These are phyloP conservation scores for Claviceps pazoutovae DNA, from an alignment of 2,329 filamentous ascomycete species.

Conservation along the genomic window DNA sequence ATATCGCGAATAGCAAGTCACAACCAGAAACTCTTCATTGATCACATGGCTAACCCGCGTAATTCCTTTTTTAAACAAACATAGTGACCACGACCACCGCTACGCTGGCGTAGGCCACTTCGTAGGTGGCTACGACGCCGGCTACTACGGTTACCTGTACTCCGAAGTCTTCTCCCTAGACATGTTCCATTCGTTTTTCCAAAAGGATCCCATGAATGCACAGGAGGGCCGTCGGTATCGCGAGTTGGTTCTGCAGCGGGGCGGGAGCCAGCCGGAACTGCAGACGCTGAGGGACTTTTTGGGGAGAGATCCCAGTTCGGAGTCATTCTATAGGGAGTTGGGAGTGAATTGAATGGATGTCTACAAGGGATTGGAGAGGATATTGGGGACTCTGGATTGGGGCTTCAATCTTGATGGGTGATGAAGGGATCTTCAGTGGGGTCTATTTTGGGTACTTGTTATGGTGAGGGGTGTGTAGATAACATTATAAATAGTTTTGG, in stretches of 20 bases:
- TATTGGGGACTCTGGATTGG: neutral
- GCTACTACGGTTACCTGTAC: constrained; percentile 64
- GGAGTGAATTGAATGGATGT: constrained; percentile 25
- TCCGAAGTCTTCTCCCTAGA: constrained; percentile 72
- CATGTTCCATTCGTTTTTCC: constrained; percentile 76
- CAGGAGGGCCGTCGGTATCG: constrained; percentile 62
- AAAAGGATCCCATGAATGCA: constrained; percentile 62
- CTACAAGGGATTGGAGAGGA: neutral
- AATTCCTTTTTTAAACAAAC: neutral
- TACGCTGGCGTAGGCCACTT: constrained; percentile 72
- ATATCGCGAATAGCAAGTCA: too few relatives aligned
- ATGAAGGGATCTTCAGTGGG: too few relatives aligned
- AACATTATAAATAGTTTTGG: too few relatives aligned
- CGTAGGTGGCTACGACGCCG: constrained; percentile 73
- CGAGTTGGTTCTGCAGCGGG: constrained; percentile 63
- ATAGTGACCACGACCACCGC: constrained; percentile 57
- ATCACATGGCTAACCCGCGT: too few relatives aligned
- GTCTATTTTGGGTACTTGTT: too few relatives aligned
- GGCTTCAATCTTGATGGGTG: too few relatives aligned
- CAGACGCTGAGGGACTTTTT: constrained; percentile 64
- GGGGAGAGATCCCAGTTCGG: constrained; percentile 59
- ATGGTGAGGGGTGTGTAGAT: too few relatives aligned
- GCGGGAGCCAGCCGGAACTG: constrained; percentile 72
- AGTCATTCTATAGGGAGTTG: constrained; percentile 69
- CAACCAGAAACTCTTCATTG: too few relatives aligned